phyloP scores from a whole-genome alignment of 129 eudicot genomes.

The Ambrosia trifida region DNA sequence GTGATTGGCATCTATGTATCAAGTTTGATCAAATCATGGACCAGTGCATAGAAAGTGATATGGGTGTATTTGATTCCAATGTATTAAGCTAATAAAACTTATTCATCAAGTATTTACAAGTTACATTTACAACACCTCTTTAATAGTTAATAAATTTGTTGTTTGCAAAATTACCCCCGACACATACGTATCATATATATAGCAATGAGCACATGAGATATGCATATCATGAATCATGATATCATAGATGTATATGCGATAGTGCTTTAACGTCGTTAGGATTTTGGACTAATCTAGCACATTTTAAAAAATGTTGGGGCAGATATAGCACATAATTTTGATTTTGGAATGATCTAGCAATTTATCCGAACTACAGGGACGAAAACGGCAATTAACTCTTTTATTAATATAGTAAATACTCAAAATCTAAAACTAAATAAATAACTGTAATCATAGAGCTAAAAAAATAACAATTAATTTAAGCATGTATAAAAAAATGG shows the following conservation, averaged over 20 bases:
- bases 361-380: too few relatives aligned
- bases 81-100: conserved; percentile 1
- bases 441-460: too few relatives aligned
- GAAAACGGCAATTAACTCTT: too few relatives aligned
- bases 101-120: conserved; percentile 7
- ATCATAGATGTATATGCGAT: not conserved
- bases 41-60: conserved; percentile 8
- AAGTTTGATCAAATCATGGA: conserved; percentile 33
- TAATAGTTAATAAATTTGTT: conserved; percentile 10
- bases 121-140: conserved; percentile 7
- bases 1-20: conserved; percentile 48
- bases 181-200: not conserved
- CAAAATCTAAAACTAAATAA: not conserved
- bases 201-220: too few relatives aligned
- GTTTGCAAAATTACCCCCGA: not conserved
- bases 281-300: too few relatives aligned
- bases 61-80: conserved; percentile 9
- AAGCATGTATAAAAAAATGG: not conserved
- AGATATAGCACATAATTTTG: too few relatives aligned
- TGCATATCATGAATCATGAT: too few relatives aligned
- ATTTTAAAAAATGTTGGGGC: too few relatives aligned
- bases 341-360: too few relatives aligned
- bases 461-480: not conserved
- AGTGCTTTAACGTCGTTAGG: too few relatives aligned
- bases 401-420: not conserved